phyloP scores from a whole-genome alignment of 306 rosid species.

The Vigna angularis region DNA sequence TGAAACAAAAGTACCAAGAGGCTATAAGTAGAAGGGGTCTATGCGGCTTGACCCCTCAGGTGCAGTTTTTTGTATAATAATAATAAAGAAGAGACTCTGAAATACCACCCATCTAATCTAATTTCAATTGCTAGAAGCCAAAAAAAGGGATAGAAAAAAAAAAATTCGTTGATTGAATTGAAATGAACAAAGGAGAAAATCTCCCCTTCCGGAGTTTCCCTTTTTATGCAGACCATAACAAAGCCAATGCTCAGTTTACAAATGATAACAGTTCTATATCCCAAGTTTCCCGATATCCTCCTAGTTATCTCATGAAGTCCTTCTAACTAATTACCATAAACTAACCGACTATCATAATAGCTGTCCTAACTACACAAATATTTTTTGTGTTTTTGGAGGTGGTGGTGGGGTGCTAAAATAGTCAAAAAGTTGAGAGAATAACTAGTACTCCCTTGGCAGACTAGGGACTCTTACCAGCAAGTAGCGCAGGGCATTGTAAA shows the following conservation, averaged over 20 bases:
- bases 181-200: not conserved
- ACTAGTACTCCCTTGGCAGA: not conserved
- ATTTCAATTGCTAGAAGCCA: not conserved
- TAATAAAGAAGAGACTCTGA: not conserved
- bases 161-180: not conserved
- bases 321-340: too few relatives aligned
- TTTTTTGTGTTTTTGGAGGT: too few relatives aligned
- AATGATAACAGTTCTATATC: too few relatives aligned
- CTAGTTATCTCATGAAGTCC: too few relatives aligned
- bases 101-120: not conserved
- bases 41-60: not conserved
- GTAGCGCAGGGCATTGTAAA: not conserved
- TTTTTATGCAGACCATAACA: too few relatives aligned
- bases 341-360: too few relatives aligned
- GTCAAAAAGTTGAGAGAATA: not conserved
- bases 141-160: not conserved
- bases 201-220: too few relatives aligned
- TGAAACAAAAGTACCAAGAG: slow-evolving; percentile 6
- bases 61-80: slow-evolving; percentile 9
- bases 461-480: not conserved
- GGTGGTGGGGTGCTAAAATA: not conserved
- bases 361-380: not conserved
- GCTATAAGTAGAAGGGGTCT: slow-evolving; percentile 13
- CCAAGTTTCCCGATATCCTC: too few relatives aligned
- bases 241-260: too few relatives aligned